phyloP scores from a whole-genome alignment of 192 early-diverging fungal genomes.

The Chytriomyces confervae region DNA sequence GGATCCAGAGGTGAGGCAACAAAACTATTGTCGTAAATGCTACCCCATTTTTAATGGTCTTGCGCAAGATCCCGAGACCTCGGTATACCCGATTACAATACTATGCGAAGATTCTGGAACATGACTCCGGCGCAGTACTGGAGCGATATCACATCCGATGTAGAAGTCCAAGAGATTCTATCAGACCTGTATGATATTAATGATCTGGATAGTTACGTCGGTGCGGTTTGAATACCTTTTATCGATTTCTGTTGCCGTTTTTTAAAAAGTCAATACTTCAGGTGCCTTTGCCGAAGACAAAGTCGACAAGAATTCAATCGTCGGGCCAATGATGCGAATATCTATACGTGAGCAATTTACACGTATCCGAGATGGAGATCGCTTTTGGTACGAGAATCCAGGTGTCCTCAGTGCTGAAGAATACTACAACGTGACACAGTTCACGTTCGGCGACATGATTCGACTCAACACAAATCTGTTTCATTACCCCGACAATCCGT shows the following conservation, averaged over 20 bases:
- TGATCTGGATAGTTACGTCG: conserved; percentile 49
- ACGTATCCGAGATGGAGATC: conserved; percentile 53
- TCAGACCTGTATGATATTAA: conserved; percentile 39
- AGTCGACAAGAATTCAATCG: conserved; percentile 12
- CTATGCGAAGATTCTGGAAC: conserved; percentile 15
- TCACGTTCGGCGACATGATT: conserved; percentile 43
- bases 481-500: conserved; percentile 44
- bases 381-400: conserved; percentile 58
- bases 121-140: conserved; percentile 24
- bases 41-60: conserved; percentile 11
- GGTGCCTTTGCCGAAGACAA: conserved; percentile 45
- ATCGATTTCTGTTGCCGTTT: not conserved
- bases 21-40: conserved; percentile 12
- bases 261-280: not conserved
- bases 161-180: conserved; percentile 25
- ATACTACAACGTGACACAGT: conserved; percentile 16
- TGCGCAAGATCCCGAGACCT: conserved; percentile 41
- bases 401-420: conserved; percentile 52
- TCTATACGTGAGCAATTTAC: conserved; percentile 53
- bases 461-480: conserved; percentile 47
- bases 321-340: conserved; percentile 44
- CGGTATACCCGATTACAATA: conserved; percentile 45
- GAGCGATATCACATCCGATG: conserved; percentile 48
- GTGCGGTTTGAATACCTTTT: conserved; percentile 26
- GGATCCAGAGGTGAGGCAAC: conserved; percentile 38